Conservation (phyloP, 306 rosid genomes). For the Psophocarpus tetragonolobus region DNA sequence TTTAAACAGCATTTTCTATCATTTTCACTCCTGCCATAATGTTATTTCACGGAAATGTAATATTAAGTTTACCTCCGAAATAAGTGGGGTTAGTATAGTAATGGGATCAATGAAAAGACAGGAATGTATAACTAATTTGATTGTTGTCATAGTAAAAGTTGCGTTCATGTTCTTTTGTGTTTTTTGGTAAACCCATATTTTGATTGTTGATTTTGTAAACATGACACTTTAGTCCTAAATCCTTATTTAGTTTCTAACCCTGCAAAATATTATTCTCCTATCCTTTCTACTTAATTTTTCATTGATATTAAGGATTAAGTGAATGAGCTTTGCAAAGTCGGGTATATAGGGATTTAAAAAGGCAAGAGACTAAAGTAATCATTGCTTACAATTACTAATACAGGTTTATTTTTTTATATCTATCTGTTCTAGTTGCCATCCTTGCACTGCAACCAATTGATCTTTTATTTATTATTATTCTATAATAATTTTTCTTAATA, state of each 20-base stretch:
- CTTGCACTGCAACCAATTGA: background rate
- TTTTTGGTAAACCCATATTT: background rate
- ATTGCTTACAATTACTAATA: background rate
- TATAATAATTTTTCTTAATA: background rate
- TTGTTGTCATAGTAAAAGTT: background rate
- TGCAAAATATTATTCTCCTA: background rate
- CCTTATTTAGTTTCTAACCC: background rate
- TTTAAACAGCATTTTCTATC: slow-evolving; percentile 9
- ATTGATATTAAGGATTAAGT: background rate
- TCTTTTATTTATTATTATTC: background rate
- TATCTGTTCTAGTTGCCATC: background rate
- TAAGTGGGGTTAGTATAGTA: background rate
- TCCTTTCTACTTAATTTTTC: background rate
- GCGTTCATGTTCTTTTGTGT: background rate
- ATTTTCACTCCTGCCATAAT: slow-evolving; percentile 23
- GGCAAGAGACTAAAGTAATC: background rate
- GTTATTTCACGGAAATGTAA: background rate
- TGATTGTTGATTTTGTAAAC: background rate
- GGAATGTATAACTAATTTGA: background rate
- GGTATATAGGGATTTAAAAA: background rate
- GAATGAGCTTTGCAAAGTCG: background rate
- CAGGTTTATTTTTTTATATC: background rate
- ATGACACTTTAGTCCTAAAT: background rate
- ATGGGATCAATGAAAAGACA: slow-evolving; percentile 3
- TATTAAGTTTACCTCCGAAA: slow-evolving; percentile 21